These are phyloP conservation scores for Diaporthe sp. DNA, from an alignment of 2,329 filamentous ascomycete species.

Conservation along the genomic window DNA sequence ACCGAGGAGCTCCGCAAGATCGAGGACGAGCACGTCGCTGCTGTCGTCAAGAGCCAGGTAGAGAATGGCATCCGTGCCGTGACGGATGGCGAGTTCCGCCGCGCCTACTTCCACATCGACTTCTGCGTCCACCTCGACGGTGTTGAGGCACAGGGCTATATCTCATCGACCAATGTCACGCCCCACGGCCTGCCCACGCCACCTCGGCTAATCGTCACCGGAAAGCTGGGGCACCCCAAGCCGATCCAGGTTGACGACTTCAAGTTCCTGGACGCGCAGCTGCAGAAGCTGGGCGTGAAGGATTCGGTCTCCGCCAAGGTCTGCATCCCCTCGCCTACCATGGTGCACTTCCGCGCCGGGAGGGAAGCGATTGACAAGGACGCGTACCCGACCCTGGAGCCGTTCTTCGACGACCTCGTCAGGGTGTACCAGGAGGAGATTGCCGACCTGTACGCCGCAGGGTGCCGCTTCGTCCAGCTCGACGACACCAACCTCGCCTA, in stretches of 20 bases:
- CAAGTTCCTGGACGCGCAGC: conserved; percentile 60
- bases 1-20: conserved; percentile 57
- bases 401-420: conserved; percentile 66
- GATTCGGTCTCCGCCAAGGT: conserved; percentile 60
- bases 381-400: conserved; percentile 64
- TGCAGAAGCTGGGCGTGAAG: conserved; percentile 47
- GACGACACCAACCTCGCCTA: conserved; percentile 71
- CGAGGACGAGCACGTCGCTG: conserved; percentile 60
- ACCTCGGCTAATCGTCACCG: conserved; percentile 63
- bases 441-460: conserved; percentile 60
- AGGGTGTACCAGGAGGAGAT: conserved; percentile 66
- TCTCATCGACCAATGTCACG: conserved; percentile 54
- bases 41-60: conserved; percentile 60
- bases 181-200: conserved; percentile 60
- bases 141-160: conserved; percentile 60
- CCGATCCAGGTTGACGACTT: conserved; percentile 68
- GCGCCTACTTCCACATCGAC: conserved; percentile 68
- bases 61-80: conserved; percentile 59
- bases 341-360: conserved; percentile 68
- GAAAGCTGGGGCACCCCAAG: conserved; percentile 63
- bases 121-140: conserved; percentile 65
- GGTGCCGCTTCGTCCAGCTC: conserved; percentile 66
- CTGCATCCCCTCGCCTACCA: conserved; percentile 68
- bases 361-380: conserved; percentile 61
- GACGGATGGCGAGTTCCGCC: conserved; percentile 67